Base-by-base conservation (phyloP, 2,329 filamentous ascomycete species). In the Trichoderma sp. region DNA sequence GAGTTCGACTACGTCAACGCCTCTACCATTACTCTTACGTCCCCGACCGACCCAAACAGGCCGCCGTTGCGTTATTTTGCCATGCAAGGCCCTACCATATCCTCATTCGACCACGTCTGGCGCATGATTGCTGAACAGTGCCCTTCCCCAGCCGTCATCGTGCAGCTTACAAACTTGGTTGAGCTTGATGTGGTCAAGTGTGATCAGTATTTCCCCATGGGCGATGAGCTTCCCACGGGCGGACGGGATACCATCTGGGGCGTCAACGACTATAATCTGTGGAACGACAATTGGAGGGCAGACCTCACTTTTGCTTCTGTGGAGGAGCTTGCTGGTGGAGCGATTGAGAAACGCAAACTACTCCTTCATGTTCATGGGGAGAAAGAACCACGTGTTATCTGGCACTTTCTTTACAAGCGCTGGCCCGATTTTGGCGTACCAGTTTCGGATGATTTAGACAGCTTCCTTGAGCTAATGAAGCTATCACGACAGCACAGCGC, bases 351-450 rank as follows among this genome's bases (percentile, higher is more conserved):
- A 61, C 89, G 94, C 69, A 92, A 92, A 74, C 81, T 99, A 9
- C 80, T 85, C 5, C 80, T 91, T 64, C 83, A 84, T 19, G 81
- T 89, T 3, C 76, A 80, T 3, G 81, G 80, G 15, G 80, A 80
- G 25, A 76, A 80, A 22, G 74, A 80, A 34, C 78, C 81, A 58
- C 91, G 89, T 71, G 84, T 86, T 17, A 85, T 97, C 56, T 93
- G 89, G 85, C 94, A 98, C 78, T 87, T 95, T 66, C 85, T 97
- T 15, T 98, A 96, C 80, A 89, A 87, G 50, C 89, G 87, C 67
- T 97, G 94, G 94, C 92, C 93, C 9, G 94, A 98, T 79, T 97
- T 95, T 78, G 90, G 90, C 35, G 92, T 96, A 2, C 93, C 94
- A 0, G 86, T 86, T 54, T 82, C 89, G 22, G 84, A 88, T 5